Evolutionary conservation across 2,329 filamentous ascomycete species (phyloP), one percentile per base, ranked within the genome.

Genomic region (Penicillium sp.): DNA sequence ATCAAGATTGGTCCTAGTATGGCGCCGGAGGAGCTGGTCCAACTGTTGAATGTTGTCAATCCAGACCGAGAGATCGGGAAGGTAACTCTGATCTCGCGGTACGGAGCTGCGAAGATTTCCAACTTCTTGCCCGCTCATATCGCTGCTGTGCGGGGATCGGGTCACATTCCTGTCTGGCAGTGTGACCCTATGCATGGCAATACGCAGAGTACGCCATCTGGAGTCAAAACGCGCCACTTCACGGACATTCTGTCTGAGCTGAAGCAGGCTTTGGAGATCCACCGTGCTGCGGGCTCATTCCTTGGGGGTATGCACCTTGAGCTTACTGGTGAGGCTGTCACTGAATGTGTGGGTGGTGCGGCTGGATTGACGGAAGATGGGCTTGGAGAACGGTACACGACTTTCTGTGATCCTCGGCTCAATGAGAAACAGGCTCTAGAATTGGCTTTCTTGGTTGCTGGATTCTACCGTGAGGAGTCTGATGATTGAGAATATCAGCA

Each of bases 361-460:
- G 91, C 91, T 69, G 90, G 89, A 0, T 77, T 97, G 55, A 90
- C 84, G 34, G 94, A 97, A 73, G 90, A 94, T 58, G 93, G 97
- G 68, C 72, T 99, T 66, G 88, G 88, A 2, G 84, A 91, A 61
- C 92, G 96, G 67, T 99, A 99, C 75, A 96, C 92, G 5, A 96
- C 89, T 36, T 97, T 93, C 79, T 99, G 94, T 73, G 94, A 99
- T 72, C 94, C 94, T 5, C 79, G 94, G 22, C 78, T 99, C 63
- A 99, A 99, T 70, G 94, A 97, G 82, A 97, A 97, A 78, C 94
- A 99, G 79, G 92, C 94, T 1, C 81, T 99, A 13, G 94, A 99
- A 79, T 75, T 97, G 71, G 92, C 94, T 0, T 99, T 99, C 73
- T 76, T 97, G 67, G 88, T 99, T 45, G 94, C 94, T 0, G 91